Evolutionary conservation across 306 rosid genomes (phyloP).

Genomic region (Heteromeles arbutifolia): DNA sequence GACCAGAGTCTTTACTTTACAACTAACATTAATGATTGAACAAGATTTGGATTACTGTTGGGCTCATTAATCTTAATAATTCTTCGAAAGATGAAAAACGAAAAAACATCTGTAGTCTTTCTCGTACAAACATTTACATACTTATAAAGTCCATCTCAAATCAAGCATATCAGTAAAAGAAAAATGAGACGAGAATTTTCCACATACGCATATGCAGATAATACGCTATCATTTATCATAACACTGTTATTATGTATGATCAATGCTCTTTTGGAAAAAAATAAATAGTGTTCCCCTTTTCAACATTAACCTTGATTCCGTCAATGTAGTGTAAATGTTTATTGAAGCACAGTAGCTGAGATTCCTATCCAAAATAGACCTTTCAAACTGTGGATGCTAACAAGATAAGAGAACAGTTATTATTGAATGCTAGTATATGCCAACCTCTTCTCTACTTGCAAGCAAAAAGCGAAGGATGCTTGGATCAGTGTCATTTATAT

Average conservation of each 20-base stretch:
- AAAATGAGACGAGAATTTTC: not conserved
- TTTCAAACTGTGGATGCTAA: not conserved
- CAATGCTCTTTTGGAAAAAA: not conserved
- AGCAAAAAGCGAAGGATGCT: conserved; percentile 89
- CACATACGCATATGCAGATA: not conserved
- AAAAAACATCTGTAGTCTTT: not conserved
- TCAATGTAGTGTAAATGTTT: not conserved
- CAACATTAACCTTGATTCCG: not conserved
- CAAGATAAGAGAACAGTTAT: conserved; percentile 2
- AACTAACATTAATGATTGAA: not conserved
- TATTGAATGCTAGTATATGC: not conserved
- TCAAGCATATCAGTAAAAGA: too few species aligned
- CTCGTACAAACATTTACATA: not conserved
- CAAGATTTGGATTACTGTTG: not conserved
- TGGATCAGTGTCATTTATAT: conserved; percentile 77
- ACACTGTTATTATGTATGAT: not conserved
- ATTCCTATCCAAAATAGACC: not conserved
- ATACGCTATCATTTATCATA: not conserved
- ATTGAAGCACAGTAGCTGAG: not conserved
- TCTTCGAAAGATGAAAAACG: not conserved
- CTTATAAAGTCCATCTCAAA: not conserved
- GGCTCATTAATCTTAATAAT: not conserved
- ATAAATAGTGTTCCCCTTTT: not conserved
- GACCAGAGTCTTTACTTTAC: not conserved
- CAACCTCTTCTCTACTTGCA: conserved; percentile 90